Base-by-base conservation (phyloP, 768 basidiomycete species). In the Cystofilobasidium bisporidii region DNA sequence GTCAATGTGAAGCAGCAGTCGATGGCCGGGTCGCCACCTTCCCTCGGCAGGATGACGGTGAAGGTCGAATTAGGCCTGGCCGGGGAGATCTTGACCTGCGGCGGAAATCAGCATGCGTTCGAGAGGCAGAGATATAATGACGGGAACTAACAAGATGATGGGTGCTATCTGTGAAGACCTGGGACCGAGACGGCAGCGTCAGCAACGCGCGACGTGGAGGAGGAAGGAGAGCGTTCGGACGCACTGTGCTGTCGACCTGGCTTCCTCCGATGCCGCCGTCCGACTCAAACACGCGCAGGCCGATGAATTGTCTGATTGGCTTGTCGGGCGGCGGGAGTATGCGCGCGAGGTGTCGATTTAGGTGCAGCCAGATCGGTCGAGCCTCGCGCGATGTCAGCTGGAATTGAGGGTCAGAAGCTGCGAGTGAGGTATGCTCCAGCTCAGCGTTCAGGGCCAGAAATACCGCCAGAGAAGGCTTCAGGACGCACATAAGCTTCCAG, bases 321-420 rank as follows among this genome's bases (percentile, higher is more conserved):
- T 57, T 12, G 20, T 14, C 43, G 1, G 50, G 38, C 14, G 47
- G 15, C n/a, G 58, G 40, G 56, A 78, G 81, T n/a, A 83, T 86
- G 70, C 86, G 80, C 0, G 76, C 75, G 11, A 87, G 75, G 75
- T 98, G 93, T 33, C 90, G 83, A 0, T 86, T 87, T 1, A 97
- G 81, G 1, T 92, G 81, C 11, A 93, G 72, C 89, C 87, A 94
- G 9, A 96, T 80, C 53, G 89, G 85, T 33, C 79, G 32, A 1
- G 43, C 32, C 1, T 61, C 45, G 32, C n/a, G 43, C 18, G 55
- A 24, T 74, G 22, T 78, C 78, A 71, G 53, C 11, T 30, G 11
- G 26, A 75, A 71, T 40, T 62, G 80, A 11, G 33, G 60, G 47
- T 48, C 36, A n/a, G 61, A 15, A 43, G 43, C 48, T 63, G 67